These are phyloP conservation scores for Diplodia scrobiculata DNA, from an alignment of 2,329 filamentous ascomycete species.

Conservation along the genomic window DNA sequence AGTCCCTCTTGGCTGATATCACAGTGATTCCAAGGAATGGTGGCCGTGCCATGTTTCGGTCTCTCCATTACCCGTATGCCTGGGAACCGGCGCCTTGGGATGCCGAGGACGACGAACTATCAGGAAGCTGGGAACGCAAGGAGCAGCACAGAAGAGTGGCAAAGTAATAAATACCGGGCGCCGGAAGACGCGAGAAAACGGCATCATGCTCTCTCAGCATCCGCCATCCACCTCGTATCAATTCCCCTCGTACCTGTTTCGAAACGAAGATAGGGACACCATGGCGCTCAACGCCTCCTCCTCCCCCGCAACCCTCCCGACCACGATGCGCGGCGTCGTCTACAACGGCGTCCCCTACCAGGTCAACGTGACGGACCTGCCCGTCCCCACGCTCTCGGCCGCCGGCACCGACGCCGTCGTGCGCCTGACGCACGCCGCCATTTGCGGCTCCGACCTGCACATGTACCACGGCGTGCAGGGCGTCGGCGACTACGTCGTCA, in stretches of 20 bases:
- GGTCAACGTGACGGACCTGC: constrained; percentile 16
- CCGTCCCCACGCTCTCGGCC: background rate
- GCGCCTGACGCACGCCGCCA: constrained; percentile 40
- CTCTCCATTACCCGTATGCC: background rate
- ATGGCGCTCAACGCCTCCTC: background rate
- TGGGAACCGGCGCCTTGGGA: too few relatives aligned
- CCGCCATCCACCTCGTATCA: too few relatives aligned
- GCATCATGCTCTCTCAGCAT: too few relatives aligned
- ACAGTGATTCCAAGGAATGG: background rate
- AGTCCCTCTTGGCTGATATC: background rate
- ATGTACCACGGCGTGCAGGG: constrained; percentile 36
- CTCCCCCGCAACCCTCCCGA: too few relatives aligned
- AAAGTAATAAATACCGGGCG: background rate
- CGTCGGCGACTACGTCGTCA: constrained; percentile 31
- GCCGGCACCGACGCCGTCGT: constrained; percentile 44
- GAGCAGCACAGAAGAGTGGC: background rate
- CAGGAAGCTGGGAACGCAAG: background rate
- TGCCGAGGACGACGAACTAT: background rate
- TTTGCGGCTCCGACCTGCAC: constrained; percentile 46
- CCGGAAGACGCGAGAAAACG: background rate
- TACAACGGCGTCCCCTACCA: constrained; percentile 17
- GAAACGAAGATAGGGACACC: background rate
- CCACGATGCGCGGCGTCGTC: background rate
- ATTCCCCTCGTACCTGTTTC: too few relatives aligned
- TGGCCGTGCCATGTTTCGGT: background rate